A percentile compares a stretch with the other conserved stretches of the same genome.
Conservation (phyloP, 768 basidiomycete species). For the Gymnopilus dilepis region DNA sequence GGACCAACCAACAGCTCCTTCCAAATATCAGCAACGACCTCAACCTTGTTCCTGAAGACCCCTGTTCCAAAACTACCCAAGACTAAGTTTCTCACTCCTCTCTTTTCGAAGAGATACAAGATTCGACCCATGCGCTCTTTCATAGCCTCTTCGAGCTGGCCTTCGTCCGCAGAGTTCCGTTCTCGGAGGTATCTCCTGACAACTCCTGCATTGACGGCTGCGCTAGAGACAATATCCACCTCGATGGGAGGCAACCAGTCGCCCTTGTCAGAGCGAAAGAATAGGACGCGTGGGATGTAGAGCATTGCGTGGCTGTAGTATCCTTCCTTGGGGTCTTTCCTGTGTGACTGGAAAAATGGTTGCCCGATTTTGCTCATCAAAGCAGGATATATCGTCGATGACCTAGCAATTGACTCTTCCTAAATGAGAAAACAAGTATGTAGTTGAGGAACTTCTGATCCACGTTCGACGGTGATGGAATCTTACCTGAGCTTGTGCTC, state of each 20-base stretch:
- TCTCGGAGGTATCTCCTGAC: conserved; percentile 31
- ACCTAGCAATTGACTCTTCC: conserved; percentile 77
- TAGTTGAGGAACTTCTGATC: no score
- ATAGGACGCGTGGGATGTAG: conserved; percentile 62
- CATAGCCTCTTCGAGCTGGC: conserved; percentile 49
- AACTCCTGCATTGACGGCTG: conserved; percentile 69
- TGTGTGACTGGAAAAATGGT: conserved; percentile 64
- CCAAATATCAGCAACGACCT: conserved; percentile 66
- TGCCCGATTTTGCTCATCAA: conserved; percentile 57
- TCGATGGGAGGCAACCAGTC: conserved; percentile 58
- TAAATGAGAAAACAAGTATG: conserved; percentile 37
- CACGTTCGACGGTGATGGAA: no score
- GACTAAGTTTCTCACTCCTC: conserved; percentile 61
- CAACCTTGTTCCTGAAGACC: conserved; percentile 67
- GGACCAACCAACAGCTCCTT: conserved; percentile 55
- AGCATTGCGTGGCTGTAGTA: conserved; percentile 78
- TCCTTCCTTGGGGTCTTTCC: conserved; percentile 49
- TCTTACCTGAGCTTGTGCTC: conserved; percentile 55
- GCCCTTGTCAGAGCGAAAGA: conserved; percentile 66
- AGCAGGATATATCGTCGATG: conserved; percentile 67
- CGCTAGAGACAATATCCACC: conserved; percentile 66
- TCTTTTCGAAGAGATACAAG: conserved; percentile 63
- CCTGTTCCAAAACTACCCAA: conserved; percentile 82
- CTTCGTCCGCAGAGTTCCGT: conserved; percentile 25
- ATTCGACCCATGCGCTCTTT: conserved; percentile 73